Evolutionary conservation across 2,329 filamentous ascomycete species (phyloP).

Genomic region (Thielaviopsis cerberus): DNA sequence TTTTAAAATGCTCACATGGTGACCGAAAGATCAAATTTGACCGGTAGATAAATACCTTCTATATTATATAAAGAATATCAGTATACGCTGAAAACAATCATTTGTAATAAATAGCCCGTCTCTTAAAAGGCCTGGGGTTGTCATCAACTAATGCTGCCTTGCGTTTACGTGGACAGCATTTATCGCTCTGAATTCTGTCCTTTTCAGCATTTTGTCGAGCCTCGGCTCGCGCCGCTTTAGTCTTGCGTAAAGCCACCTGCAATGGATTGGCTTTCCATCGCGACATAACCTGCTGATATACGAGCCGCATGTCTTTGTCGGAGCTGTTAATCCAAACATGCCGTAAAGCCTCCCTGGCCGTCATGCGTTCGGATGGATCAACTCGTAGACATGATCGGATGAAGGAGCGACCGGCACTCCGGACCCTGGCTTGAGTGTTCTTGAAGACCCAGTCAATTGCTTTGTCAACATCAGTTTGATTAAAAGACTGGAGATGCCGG

Average conservation of each 20-base stretch:
- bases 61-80: too few species aligned
- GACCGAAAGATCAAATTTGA: too few species aligned
- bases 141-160: not conserved
- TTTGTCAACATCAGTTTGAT: not conserved
- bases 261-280: conserved; percentile 2
- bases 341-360: conserved; percentile 1
- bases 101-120: not conserved
- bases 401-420: conserved; percentile 4
- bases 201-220: not conserved
- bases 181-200: not conserved
- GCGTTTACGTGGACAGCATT: not conserved
- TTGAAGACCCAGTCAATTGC: not conserved
- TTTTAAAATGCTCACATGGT: too few species aligned
- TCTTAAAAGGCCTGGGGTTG: not conserved
- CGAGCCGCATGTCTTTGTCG: conserved; percentile 3
- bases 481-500: not conserved
- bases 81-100: too few species aligned
- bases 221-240: not conserved
- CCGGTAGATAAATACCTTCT: too few species aligned
- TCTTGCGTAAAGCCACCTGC: not conserved
- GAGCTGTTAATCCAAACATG: conserved; percentile 6
- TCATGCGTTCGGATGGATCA: conserved; percentile 3
- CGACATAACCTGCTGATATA: not conserved
- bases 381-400: conserved; percentile 5
- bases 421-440: not conserved